phyloP scores from a whole-genome alignment of 2,329 filamentous ascomycete species.

The Acephala macrosclerotiorum region DNA sequence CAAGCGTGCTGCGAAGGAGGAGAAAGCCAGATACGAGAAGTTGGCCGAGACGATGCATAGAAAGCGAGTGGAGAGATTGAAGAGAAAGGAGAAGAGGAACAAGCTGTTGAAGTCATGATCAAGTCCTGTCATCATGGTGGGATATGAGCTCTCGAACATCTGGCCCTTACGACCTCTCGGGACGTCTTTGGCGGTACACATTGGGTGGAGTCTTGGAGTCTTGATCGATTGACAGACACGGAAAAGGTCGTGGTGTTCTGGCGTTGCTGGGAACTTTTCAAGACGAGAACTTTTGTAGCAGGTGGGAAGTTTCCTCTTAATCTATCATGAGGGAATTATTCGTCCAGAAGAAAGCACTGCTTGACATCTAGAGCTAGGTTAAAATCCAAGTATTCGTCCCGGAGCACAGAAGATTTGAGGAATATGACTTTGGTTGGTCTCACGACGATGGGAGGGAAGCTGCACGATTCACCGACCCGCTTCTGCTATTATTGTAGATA shows the following conservation, averaged over 20 bases:
- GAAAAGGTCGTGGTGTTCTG: constrained; percentile 21
- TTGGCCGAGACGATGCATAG: constrained; percentile 98
- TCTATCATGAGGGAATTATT: no score
- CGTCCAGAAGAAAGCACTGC: no score
- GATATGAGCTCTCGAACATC: not conserved
- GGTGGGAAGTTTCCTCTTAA: no score
- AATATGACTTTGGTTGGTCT: no score
- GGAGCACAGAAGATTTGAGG: no score
- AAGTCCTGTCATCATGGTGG: not conserved
- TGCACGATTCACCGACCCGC: no score
- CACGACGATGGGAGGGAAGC: no score
- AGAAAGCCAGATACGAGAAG: constrained; percentile 90
- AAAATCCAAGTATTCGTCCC: no score
- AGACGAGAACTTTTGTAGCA: not conserved
- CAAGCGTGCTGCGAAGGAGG: constrained; percentile 86
- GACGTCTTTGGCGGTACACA: not conserved
- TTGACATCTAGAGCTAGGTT: no score
- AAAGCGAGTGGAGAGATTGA: constrained; percentile 91
- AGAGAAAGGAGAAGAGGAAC: constrained; percentile 96
- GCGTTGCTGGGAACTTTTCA: constrained; percentile 12
- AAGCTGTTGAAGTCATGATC: constrained; percentile 75
- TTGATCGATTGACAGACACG: not conserved
- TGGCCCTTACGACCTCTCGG: not conserved
- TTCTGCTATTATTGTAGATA: no score
- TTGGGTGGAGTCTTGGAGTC: not conserved